phyloP scores from a whole-genome alignment of 1,284 basidiomycete species.

The Rhodotorula sp. region DNA sequence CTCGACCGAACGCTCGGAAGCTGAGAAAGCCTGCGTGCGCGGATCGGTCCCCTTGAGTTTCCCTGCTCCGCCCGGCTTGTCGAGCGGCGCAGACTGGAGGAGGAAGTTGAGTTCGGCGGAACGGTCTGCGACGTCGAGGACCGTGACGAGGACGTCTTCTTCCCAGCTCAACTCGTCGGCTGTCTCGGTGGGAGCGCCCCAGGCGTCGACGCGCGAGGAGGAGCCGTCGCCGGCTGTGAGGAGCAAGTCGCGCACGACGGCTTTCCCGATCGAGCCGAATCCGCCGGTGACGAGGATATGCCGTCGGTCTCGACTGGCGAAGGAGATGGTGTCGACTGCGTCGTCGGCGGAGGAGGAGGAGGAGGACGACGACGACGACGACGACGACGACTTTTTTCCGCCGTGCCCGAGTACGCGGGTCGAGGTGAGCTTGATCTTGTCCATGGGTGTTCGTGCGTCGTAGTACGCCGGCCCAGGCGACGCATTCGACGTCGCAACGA shows the following conservation, averaged over 20 bases:
- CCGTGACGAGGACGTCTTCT: constrained; percentile 33
- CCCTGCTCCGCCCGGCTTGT: constrained; percentile 30
- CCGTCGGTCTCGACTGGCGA: constrained; percentile 20
- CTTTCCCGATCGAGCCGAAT: constrained; percentile 41
- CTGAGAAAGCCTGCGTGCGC: constrained; percentile 40
- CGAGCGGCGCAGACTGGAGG: constrained; percentile 38
- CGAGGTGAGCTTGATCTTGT: constrained; percentile 40
- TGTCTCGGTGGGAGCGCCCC: not conserved
- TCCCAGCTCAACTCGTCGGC: constrained; percentile 22
- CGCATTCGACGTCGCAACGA: constrained; percentile 35
- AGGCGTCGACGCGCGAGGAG: constrained; percentile 8
- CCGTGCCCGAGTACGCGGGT: constrained; percentile 40
- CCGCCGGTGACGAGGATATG: constrained; percentile 44
- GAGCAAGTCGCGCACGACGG: constrained; percentile 41
- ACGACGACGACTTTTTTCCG: not conserved
- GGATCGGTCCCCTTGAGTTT: constrained; percentile 42
- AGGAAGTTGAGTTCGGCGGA: constrained; percentile 41
- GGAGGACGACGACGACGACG: not conserved
- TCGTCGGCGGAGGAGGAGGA: not conserved
- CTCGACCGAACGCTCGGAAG: constrained; percentile 37
- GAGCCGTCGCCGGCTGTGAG: constrained; percentile 14
- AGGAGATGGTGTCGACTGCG: constrained; percentile 16
- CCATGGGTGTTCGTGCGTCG: constrained; percentile 38
- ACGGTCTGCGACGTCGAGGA: constrained; percentile 39
- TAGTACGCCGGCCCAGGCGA: constrained; percentile 36